phyloP scores from a whole-genome alignment of 106 monocot species.

The Apostasia ramifera region DNA sequence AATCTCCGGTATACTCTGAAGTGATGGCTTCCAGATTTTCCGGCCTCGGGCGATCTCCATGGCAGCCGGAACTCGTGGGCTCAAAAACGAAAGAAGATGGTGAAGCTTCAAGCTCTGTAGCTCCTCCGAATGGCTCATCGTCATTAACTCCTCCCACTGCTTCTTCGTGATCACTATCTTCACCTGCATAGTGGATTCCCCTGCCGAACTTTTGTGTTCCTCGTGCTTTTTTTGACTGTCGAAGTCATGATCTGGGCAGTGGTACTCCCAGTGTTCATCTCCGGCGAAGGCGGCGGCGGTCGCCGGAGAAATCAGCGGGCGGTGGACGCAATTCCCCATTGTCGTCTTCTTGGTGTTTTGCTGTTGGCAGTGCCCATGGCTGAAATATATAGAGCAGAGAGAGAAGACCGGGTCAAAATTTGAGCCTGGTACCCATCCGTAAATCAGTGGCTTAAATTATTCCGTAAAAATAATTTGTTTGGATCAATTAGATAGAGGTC shows the following conservation, averaged over 20 bases:
- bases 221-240: background rate
- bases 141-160: constrained; percentile 5
- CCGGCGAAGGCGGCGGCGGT: background rate
- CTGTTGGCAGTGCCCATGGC: too few relatives aligned
- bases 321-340: background rate
- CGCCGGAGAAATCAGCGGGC: background rate
- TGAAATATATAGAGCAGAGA: too few relatives aligned
- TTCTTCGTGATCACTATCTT: constrained; percentile 1
- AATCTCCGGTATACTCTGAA: constrained; percentile 1
- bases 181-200: background rate
- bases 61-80: background rate
- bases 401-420: too few relatives aligned
- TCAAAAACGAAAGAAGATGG: background rate
- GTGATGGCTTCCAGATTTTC: background rate
- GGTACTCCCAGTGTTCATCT: background rate
- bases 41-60: background rate
- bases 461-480: too few relatives aligned
- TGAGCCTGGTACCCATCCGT: too few relatives aligned
- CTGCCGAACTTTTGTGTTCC: background rate
- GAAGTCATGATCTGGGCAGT: background rate
- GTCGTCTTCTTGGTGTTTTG: background rate
- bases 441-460: too few relatives aligned
- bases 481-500: too few relatives aligned
- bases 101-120: background rate
- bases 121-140: background rate